Evolutionary conservation across 2,329 filamentous ascomycete genomes (phyloP), one percentile per base, ranked within the genome.

Genomic region (Leptographium radiaticola): DNA sequence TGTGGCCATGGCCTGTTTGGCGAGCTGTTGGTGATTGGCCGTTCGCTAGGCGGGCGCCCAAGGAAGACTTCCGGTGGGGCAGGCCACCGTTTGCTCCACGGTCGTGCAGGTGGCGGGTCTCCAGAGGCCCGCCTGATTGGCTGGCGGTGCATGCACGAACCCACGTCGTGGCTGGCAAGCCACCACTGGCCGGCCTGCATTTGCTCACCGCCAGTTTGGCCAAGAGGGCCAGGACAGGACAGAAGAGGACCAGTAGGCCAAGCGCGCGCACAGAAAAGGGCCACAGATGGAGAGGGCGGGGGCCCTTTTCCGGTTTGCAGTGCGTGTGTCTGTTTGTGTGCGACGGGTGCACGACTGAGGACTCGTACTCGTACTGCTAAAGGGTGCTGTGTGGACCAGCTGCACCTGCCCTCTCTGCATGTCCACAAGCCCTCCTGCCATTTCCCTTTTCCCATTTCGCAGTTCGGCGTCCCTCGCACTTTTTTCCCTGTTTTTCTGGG

Each of bases 161-260:
- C 56, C 58, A 51, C 53, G 52, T 52, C 53, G 55, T 57, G 57
- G 58, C 58, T 59, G 58, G 58, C 56, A 55, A 55, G 55, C 58
- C 55, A 58, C 54, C 55, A 53, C 52, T 42, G 16, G 18, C 18
- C 49, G 44, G 20, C 52, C 40, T 34, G 36, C 39, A 15, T 36
- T 49, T 44, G 48, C 54, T 57, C 58, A 59, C 58, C 58, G 58
- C 58, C 49, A 56, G 54, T 59, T 59, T 47, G 45, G 13, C 25
- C 33, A 47, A 13, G 31, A 18, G 45, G 44, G 31, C 13, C 8
- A 47, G 44, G 20, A 44, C 10, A 16, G 42, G 20, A 30, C n/a
- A 44, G 39, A 2, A 5, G 25, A 25, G 25, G 25, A 25, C 25
- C 25, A 25, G 25, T 25, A 25, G 25, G 25, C 25, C 25, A 25